A percentile compares a stretch with the other conserved stretches of the same genome.
Conservation (phyloP, 2,329 filamentous ascomycete species). For the Botryosphaeria dothidea region DNA sequence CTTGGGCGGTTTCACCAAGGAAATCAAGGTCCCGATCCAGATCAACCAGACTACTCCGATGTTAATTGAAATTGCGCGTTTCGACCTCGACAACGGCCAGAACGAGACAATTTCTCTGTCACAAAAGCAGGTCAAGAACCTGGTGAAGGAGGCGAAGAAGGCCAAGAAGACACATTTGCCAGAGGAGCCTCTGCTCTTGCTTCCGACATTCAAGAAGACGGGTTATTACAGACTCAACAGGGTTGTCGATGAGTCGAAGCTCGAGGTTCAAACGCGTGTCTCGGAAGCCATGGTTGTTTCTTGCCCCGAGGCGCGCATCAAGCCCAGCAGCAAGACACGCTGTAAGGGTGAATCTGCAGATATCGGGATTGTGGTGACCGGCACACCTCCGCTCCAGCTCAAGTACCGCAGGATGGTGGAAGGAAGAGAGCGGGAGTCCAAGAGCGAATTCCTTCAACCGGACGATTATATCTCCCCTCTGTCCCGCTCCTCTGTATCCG, state of each 20-base stretch:
- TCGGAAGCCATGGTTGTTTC: conserved; percentile 81
- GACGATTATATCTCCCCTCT: conserved; percentile 81
- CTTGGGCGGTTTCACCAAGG: conserved; percentile 63
- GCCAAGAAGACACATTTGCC: conserved; percentile 49
- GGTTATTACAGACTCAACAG: conserved; percentile 83
- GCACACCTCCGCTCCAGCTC: conserved; percentile 87
- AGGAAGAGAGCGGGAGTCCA: conserved; percentile 74
- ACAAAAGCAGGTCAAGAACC: conserved; percentile 70
- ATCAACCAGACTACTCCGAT: conserved; percentile 93
- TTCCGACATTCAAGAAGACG: conserved; percentile 77
- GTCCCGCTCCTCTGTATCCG: conserved; percentile 58
- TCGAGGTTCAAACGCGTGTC: conserved; percentile 78
- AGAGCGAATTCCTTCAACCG: conserved; percentile 87
- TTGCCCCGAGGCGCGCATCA: conserved; percentile 79
- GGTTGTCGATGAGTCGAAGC: conserved; percentile 89
- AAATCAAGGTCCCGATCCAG: conserved; percentile 74
- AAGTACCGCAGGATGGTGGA: conserved; percentile 90
- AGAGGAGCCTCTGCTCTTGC: conserved; percentile 64
- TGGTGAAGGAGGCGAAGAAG: conserved; percentile 71
- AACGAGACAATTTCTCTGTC: conserved; percentile 80
- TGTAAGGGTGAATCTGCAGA: conserved; percentile 89
- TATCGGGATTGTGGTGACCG: conserved; percentile 77
- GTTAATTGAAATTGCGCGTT: conserved; percentile 82
- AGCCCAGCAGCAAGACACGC: conserved; percentile 64
- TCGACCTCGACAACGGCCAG: conserved; percentile 77